These are phyloP conservation scores for Eruca vesicaria DNA, from an alignment of 441 rosid species.

Conservation along the genomic window DNA sequence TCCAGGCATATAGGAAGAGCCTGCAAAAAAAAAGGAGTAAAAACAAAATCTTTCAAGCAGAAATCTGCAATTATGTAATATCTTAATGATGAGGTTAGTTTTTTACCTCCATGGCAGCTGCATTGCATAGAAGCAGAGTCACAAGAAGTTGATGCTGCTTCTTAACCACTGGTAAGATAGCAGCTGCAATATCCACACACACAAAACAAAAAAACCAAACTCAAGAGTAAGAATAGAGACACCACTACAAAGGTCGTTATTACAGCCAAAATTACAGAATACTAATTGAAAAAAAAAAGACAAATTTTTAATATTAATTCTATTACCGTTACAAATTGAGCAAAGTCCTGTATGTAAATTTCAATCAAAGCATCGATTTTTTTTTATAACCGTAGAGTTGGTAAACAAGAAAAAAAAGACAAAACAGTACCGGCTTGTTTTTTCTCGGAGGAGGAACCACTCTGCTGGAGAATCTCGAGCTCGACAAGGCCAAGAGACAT, in stretches of 20 bases:
- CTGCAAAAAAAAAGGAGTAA: conserved; percentile 37
- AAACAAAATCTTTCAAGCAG: background rate
- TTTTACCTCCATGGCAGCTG: conserved; percentile 66
- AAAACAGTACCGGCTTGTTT: conserved; percentile 58
- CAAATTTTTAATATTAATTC: background rate
- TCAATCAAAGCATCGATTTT: background rate
- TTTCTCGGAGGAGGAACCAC: conserved; percentile 71
- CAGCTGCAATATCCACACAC: conserved; percentile 39
- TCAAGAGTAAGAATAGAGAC: background rate
- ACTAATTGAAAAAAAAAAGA: background rate
- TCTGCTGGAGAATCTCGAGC: conserved; percentile 80
- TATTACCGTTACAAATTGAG: background rate
- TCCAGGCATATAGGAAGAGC: conserved; percentile 74
- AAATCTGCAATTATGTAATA: background rate
- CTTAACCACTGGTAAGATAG: conserved; percentile 61
- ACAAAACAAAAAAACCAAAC: background rate
- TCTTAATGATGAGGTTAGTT: background rate
- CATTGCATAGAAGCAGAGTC: conserved; percentile 69
- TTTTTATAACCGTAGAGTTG: background rate
- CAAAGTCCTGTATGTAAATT: background rate
- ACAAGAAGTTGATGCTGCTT: conserved; percentile 76
- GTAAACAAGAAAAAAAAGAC: background rate
- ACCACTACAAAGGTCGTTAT: background rate
- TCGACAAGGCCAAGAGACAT: conserved; percentile 91
- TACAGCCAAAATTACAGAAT: background rate